Percentiles rank a stretch among this genome's conserved stretches.
phyloP scores from a whole-genome alignment of 108 stramenopile genomes.

The Skeletonema costatum region DNA sequence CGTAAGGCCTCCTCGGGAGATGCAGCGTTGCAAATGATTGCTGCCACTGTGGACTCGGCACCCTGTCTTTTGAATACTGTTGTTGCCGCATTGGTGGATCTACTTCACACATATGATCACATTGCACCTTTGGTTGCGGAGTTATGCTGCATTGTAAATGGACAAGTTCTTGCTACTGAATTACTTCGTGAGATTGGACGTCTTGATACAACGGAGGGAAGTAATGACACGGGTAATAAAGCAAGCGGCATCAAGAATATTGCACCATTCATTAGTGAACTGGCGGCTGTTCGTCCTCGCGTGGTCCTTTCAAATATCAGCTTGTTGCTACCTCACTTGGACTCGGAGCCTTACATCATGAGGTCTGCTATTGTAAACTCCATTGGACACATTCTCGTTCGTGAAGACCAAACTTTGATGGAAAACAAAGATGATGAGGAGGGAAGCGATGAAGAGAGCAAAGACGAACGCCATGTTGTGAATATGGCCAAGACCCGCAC shows the following conservation, averaged over 20 bases:
- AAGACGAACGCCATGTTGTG: conserved; percentile 29
- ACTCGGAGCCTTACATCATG: conserved; percentile 76
- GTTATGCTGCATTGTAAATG: conserved; percentile 66
- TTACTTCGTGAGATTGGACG: conserved; percentile 78
- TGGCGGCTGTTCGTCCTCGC: conserved; percentile 62
- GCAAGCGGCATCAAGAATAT: conserved; percentile 82
- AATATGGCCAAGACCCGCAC: conserved; percentile 58
- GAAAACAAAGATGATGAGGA: conserved; percentile 30
- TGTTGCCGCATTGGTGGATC: conserved; percentile 82
- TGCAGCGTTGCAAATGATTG: conserved; percentile 73
- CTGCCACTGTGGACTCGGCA: conserved; percentile 61
- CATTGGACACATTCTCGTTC: conserved; percentile 66
- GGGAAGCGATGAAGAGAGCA: conserved; percentile 5
- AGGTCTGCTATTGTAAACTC: conserved; percentile 79
- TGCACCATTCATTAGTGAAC: conserved; percentile 75
- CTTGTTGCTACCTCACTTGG: conserved; percentile 73
- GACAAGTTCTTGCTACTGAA: conserved; percentile 64
- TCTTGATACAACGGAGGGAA: conserved; percentile 55
- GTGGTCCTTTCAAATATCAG: conserved; percentile 69
- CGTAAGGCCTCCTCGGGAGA: conserved; percentile 71
- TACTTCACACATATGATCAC: conserved; percentile 87
- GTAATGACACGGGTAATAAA: conserved; percentile 52
- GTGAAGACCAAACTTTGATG: conserved; percentile 35
- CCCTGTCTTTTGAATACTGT: conserved; percentile 61
- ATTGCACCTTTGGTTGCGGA: conserved; percentile 77